These are phyloP conservation scores for Papilionanthe hybrid DNA, from an alignment of 116 monocot species.

Conservation along the genomic window DNA sequence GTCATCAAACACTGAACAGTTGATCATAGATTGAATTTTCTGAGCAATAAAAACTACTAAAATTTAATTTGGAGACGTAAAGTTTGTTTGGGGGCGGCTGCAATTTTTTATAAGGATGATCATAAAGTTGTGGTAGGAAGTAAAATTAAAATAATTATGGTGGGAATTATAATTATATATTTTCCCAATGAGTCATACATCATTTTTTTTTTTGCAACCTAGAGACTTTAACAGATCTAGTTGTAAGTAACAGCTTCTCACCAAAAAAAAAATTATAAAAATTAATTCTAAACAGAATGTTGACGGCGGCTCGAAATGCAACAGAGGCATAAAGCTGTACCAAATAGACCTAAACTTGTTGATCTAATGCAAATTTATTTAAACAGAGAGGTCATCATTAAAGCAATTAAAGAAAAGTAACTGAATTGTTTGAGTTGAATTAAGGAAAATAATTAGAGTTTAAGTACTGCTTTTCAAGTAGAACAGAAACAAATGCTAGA, in stretches of 20 bases:
- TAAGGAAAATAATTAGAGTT: not conserved
- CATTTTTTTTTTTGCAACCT: too few species aligned
- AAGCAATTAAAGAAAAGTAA: not conserved
- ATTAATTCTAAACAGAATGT: too few species aligned
- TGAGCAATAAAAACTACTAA: not conserved
- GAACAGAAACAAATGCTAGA: not conserved
- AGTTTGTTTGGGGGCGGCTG: too few species aligned
- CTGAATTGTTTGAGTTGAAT: not conserved
- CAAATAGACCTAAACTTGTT: not conserved
- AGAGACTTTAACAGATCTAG: too few species aligned
- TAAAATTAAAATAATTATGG: too few species aligned
- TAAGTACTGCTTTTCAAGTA: not conserved
- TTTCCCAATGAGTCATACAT: too few species aligned
- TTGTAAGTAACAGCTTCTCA: too few species aligned
- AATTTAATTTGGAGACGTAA: not conserved
- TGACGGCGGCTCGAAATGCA: too few species aligned
- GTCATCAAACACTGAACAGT: not conserved
- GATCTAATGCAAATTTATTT: not conserved
- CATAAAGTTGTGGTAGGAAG: too few species aligned
- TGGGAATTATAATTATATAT: too few species aligned
- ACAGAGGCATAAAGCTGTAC: not conserved
- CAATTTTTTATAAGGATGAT: too few species aligned
- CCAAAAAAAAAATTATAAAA: too few species aligned
- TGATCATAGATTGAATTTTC: not conserved
- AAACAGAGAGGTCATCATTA: not conserved